Base-by-base conservation (phyloP, 331 rosid species). In the Dryas integrifolia region DNA sequence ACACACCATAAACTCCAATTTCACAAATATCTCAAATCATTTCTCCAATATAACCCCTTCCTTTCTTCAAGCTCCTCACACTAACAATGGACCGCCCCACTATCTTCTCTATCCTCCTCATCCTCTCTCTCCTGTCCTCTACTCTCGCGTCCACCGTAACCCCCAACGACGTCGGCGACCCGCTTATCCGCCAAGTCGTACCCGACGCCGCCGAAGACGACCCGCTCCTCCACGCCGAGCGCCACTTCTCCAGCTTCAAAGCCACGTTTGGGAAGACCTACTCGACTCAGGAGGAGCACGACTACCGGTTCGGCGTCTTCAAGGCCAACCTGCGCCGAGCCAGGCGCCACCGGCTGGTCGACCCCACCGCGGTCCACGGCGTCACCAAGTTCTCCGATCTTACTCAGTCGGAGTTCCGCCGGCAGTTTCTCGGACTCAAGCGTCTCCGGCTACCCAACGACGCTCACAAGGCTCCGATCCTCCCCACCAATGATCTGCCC, bases 381-480 rank as follows among this genome's bases (percentile, higher is more conserved):
- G 86, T 92, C 51, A 95, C 99, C 0, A 85, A 83, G 41, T 95
- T 91, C 72, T 92, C 97, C 57, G 99, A 95, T 80, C 95, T 95
- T 7, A 92, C 96, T 46, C 86, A 90, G 26, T 66, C 78, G 2
- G 94, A 95, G 79, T 95, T 95, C 72, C 88, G 87, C 74, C 71
- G 79, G 15, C 79, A 83, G 51, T 88, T 68, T 59, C 92, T 89
- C n/a, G 99, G 98, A 8, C 88, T 95, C 8, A 92, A 86, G 82
- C 83, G 85, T 30, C 88, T 95, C 64, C 90, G 90, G 30, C 80
- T 87, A 4, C 98, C 99, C 0, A 45, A 75, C 1, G 84, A 88
- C 60, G 92, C 93, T 67, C 77, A 83, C 15, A 72, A 82, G 78
- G 99, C 97, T 62, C 99, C 96, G 67, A 78, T 90, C 65, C 93